Evolutionary conservation across 345 rosid genomes (phyloP), one percentile per base, ranked within the genome.

Genomic region (Populus nigra): DNA sequence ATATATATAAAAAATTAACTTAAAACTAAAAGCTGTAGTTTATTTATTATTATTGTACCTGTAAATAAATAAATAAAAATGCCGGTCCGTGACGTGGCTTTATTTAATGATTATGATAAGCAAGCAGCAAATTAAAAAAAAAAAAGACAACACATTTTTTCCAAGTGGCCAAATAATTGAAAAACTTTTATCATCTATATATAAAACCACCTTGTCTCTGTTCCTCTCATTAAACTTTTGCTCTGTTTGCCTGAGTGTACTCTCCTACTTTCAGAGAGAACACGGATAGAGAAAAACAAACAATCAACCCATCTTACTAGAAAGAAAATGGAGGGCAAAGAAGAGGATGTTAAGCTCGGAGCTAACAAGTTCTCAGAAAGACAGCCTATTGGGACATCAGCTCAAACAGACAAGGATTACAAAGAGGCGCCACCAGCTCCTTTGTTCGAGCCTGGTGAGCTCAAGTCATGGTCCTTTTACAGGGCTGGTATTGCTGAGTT

Each of bases 371-470:
- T 74, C 65, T 35, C 78, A 35, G 82, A 79, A 45, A 74, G 82
- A 29, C 82, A 79, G 27, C 82, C 82, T 12, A 79, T 79, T 17
- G 82, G 82, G 16, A 79, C 82, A 25, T 62, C 82, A 69, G 82
- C 82, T 1, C 82, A 79, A 29, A 71, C 75, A n/a, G 78, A 79
- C 75, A 79, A 79, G 78, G 82, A 79, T 75, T 79, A 79, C 71
- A 79, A 74, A 38, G 82, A 79, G 75, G 78, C 82, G 25, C 82
- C 82, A 6, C 82, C 82, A 6, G 82, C 82, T 79, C 78, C 82
- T 4, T 63, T 79, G 78, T 79, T 74, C 69, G 82, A 79, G 75
- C 82, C 75, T 25, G 82, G 75, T 79, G 82, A 79, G 39, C 82
- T 79, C 65, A 12, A 18, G 8, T 79, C 82, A 12, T 79, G 82